These are phyloP conservation scores for Populus tremula DNA, from an alignment of 345 rosid genomes.

Conservation along the genomic window DNA sequence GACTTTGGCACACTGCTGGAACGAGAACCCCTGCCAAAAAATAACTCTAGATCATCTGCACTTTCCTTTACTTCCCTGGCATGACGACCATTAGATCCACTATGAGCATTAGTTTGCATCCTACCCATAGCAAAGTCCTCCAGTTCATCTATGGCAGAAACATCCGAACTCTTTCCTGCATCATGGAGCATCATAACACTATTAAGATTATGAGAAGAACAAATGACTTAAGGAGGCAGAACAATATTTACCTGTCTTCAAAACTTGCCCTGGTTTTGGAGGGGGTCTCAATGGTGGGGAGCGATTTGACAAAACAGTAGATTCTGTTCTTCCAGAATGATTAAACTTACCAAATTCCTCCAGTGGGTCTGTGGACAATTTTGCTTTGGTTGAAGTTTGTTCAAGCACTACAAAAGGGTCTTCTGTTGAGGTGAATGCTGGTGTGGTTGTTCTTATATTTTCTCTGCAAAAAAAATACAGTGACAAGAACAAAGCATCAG, in stretches of 20 bases:
- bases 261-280: constrained; percentile 57
- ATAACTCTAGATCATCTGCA: constrained; percentile 65
- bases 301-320: constrained; percentile 29
- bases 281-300: constrained; percentile 56
- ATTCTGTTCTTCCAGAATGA: constrained; percentile 35
- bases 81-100: constrained; percentile 20
- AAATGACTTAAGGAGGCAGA: constrained; percentile 17
- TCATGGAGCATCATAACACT: constrained; percentile 18
- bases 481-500: not conserved
- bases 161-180: constrained; percentile 49
- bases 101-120: constrained; percentile 34
- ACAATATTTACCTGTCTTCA: constrained; percentile 53
- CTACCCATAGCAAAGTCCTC: constrained; percentile 68
- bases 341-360: constrained; percentile 50
- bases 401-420: constrained; percentile 74
- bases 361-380: constrained; percentile 46
- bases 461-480: constrained; percentile 20
- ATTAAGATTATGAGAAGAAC: constrained; percentile 13
- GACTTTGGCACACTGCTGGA: constrained; percentile 79
- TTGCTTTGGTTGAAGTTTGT: constrained; percentile 37
- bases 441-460: constrained; percentile 21
- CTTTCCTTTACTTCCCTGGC: constrained; percentile 13
- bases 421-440: constrained; percentile 34
- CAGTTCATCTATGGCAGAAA: constrained; percentile 66
- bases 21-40: constrained; percentile 45